A percentile compares a stretch with the other conserved stretches of the same genome.
Evolutionary conservation across 75 land plant species (phyloP).

Genomic region (Picea glauca): DNA sequence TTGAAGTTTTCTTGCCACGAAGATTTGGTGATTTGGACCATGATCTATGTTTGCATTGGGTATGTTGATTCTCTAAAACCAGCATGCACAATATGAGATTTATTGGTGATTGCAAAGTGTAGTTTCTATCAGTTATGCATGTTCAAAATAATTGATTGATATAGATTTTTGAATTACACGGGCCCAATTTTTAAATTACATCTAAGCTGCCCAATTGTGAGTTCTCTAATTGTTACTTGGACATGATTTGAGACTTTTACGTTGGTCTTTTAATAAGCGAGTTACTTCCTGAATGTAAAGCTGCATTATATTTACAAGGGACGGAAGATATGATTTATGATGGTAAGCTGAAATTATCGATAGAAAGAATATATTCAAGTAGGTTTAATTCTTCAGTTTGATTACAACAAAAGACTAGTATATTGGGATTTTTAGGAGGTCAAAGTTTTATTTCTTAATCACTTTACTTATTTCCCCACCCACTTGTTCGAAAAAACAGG

Average conservation of each 20-base stretch:
- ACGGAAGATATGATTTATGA: neutral
- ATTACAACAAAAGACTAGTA: too few relatives aligned
- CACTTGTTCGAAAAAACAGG: too few relatives aligned
- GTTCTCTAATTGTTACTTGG: neutral
- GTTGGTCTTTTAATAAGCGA: neutral
- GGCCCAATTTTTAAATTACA: neutral
- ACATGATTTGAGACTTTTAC: neutral
- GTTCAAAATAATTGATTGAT: neutral
- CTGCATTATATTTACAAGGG: neutral
- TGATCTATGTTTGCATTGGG: constrained; percentile 9
- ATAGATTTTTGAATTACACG: neutral
- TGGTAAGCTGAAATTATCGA: too few relatives aligned
- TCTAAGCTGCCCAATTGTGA: neutral
- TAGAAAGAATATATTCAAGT: too few relatives aligned
- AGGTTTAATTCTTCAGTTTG: too few relatives aligned
- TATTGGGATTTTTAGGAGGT: too few relatives aligned
- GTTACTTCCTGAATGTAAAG: neutral
- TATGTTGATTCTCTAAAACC: constrained; percentile 3
- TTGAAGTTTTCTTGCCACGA: constrained; percentile 6
- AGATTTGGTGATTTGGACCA: constrained; percentile 5
- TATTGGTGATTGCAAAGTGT: neutral
- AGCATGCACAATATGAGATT: neutral
- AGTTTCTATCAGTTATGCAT: neutral
- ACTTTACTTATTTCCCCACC: too few relatives aligned
- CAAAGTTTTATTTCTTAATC: too few relatives aligned